A percentile compares a stretch with the other conserved stretches of the same genome.
phyloP scores from a whole-genome alignment of 2,329 filamentous ascomycete genomes.

The Xylariaceae sp. region DNA sequence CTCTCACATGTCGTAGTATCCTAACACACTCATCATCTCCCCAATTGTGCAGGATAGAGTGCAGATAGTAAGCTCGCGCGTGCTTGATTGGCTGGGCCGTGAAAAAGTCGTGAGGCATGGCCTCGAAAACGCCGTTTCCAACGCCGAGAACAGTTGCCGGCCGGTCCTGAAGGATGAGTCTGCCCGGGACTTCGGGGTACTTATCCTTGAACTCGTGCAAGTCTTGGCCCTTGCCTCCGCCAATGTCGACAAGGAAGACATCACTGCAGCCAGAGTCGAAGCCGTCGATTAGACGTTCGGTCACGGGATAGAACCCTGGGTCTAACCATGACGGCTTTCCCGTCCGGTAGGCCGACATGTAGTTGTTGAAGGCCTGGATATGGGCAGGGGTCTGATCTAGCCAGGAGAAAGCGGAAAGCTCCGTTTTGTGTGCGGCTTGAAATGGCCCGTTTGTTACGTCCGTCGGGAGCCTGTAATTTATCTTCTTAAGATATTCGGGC shows the following conservation, averaged over 20 bases:
- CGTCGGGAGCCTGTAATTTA: conserved; percentile 28
- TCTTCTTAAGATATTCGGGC: conserved; percentile 31
- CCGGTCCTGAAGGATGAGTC: conserved; percentile 36
- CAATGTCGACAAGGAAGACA: conserved; percentile 37
- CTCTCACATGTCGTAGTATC: conserved; percentile 31
- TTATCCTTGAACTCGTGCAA: conserved; percentile 30
- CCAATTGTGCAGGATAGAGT: conserved; percentile 36
- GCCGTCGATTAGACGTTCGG: conserved; percentile 19
- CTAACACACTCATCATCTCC: conserved; percentile 29
- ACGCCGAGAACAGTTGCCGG: conserved; percentile 21
- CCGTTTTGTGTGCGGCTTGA: conserved; percentile 33
- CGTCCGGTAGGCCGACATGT: conserved; percentile 35
- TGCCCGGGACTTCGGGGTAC: conserved; percentile 29
- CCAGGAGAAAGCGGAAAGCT: conserved; percentile 35
- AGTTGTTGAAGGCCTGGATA: conserved; percentile 32
- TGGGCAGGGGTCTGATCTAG: conserved; percentile 33
- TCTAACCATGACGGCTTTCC: conserved; percentile 36
- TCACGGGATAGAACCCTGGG: conserved; percentile 26
- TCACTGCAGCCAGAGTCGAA: conserved; percentile 23
- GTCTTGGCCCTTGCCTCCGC: conserved; percentile 38
- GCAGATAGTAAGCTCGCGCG: conserved; percentile 29
- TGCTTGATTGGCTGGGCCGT: conserved; percentile 27
- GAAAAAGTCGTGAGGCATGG: conserved; percentile 28
- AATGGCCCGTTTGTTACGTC: conserved; percentile 32
- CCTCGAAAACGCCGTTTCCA: conserved; percentile 9